Base-by-base conservation (phyloP, 2,329 filamentous ascomycete genomes). In the Colletotrichum sp. region DNA sequence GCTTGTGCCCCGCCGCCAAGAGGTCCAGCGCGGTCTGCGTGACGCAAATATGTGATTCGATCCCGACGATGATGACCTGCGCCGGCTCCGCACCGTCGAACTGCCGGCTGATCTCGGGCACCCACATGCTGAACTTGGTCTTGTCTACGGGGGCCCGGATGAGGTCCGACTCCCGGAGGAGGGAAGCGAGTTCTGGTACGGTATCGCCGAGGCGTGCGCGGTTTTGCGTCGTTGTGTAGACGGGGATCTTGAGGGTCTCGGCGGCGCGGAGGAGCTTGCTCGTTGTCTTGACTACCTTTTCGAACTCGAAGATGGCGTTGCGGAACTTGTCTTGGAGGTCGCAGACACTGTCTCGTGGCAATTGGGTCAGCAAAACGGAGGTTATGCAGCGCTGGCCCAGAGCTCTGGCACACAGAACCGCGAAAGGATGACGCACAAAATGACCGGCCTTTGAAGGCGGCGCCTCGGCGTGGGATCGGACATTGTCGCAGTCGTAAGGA, bases 321-420 rank as follows among this genome's bases (percentile, higher is more conserved):
- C 95, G 91, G 85, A 98, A 98, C 83, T 95, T 97, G 78, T 98
- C 96, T 86, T 98, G 96, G 76, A 98, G 88, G 81, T 98, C 96
- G 86, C 96, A 98, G 81, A 98, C 91, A 80, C 96, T 98, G 57
- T 24, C 31, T n/a, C 16, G 6, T 12, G 15, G 69, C 29, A 21
- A 8, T n/a, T 66, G 11, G 5, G 54, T 57, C 63, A 70, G 67
- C 43, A 57, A 16, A 16, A 8, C 12, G 24, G 21, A 24, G 6
- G 21, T 21, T 51, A 11, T n/a, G 18, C n/a, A 51, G 38, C 61
- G 31, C 11, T 31, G 21, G 11, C 29, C 6, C 11, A 16, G 6
- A n/a, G 66, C 36, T 15, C 11, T 18, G 6, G 16, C 21, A 12
- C 34, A 18, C 8, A 18, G 4, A 21, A 16, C 13, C 29, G 16